phyloP scores from a whole-genome alignment of 805 yeast species.

The Metschnikowia noctiluminum region DNA sequence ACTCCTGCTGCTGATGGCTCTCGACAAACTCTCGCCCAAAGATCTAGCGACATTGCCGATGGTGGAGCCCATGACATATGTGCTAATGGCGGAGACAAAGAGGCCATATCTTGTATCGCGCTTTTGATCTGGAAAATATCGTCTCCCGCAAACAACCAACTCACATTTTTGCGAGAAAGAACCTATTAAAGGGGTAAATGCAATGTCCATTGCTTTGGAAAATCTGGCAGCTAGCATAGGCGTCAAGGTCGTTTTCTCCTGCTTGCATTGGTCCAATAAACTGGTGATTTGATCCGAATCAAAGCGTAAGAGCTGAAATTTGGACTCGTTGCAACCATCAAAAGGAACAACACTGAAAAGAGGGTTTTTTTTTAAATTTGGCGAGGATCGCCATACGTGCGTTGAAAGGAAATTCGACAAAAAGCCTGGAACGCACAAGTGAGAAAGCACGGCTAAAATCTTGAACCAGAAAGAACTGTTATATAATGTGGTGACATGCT shows the following conservation, averaged over 20 bases:
- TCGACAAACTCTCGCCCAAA: conserved; percentile 1
- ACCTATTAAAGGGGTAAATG: conserved; percentile 4
- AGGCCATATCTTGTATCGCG: conserved; percentile 11
- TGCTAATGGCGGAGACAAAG: conserved; percentile 4
- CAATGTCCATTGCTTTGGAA: conserved; percentile 2
- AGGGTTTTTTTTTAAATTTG: conserved; percentile 11
- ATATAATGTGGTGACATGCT: conserved; percentile 6
- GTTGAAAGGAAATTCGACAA: conserved; percentile 1
- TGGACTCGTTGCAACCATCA: conserved; percentile 3
- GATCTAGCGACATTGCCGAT: not conserved
- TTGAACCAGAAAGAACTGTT: not conserved
- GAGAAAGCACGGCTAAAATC: not conserved
- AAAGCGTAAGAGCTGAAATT: conserved; percentile 6
- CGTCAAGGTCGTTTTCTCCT: conserved; percentile 9
- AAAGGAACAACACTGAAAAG: conserved; percentile 8
- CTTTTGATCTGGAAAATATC: conserved; percentile 9
- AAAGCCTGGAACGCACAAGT: conserved; percentile 2
- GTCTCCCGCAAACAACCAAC: conserved; percentile 12
- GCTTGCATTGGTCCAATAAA: conserved; percentile 7
- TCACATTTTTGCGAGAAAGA: conserved; percentile 7
- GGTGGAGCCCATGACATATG: conserved; percentile 1
- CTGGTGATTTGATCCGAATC: conserved; percentile 1
- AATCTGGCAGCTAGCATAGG: conserved; percentile 10
- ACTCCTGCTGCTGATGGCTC: conserved; percentile 2
- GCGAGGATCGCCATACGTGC: not conserved